Evolutionary conservation across 768 basidiomycete species (phyloP), one percentile per base, ranked within the genome.

Genomic region (Hirschioporus abietinus): DNA sequence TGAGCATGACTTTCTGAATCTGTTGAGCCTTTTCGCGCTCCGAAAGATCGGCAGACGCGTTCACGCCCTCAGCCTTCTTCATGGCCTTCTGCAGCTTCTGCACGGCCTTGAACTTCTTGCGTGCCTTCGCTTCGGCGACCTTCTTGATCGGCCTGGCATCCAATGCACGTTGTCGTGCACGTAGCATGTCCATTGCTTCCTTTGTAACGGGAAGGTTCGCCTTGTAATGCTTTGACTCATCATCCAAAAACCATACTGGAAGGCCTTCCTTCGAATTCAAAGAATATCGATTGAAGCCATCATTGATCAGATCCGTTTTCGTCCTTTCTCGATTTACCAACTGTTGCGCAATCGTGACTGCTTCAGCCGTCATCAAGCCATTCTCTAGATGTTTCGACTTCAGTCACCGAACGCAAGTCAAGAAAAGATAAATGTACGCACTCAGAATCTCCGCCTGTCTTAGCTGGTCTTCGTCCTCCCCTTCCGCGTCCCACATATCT

Each of bases 101-200:
- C 15, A 85, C 83, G 12, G 95, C 93, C 77, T 89, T 93, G 74
- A 93, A 79, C 80, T 98, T 98, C 79, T 99, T 99, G 68, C 97
- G 86, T 30, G 94, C 95, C 77, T 99, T 99, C 17, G 97, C 97
- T 78, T 99, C 97, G 9, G 96, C 97, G 7, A 99, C 86, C 82
- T 99, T 99, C 81, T 97, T 99, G 79, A 99, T 99, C 20, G 97
- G 97, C 26, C 97, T 88, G 0, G 96, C 95, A 74, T 99, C 95
- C 63, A 99, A 81, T 17, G 95, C 93, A 15, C 96, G 90, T 78
- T 96, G 92, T 77, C 92, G 94, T 24, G 91, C 92, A 34, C 92
- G 88, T 34, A 99, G 82, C 10, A 87, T 88, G 63, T 84, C 83
- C 66, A 99, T 82, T 10, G 97, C 97, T 75, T 99, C 97, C 76